Evolutionary conservation across 352 stramenopile species (phyloP).

Genomic region (Phytophthora pluvialis): DNA sequence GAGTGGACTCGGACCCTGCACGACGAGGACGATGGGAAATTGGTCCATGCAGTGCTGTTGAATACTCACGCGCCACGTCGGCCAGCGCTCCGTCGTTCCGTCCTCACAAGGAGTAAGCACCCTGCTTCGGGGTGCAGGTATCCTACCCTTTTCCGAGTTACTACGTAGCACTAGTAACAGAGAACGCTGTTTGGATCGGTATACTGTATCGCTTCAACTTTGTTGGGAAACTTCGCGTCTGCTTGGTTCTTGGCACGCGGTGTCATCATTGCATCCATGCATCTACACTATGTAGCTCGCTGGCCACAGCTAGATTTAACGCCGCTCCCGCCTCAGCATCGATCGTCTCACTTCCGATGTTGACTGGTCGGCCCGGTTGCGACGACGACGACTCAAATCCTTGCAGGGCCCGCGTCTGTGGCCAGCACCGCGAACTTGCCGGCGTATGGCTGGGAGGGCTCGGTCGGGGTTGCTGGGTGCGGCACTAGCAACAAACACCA

Average conservation of each 20-base stretch:
- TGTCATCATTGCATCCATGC: neutral
- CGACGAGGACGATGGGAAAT: slow-evolving; percentile 37
- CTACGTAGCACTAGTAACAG: neutral
- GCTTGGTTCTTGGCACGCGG: slow-evolving; percentile 9
- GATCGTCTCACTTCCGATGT: neutral
- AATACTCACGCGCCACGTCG: slow-evolving; percentile 27
- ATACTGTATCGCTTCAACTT: slow-evolving; percentile 13
- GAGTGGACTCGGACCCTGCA: slow-evolving; percentile 28
- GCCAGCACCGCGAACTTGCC: slow-evolving; percentile 17
- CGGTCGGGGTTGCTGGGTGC: neutral
- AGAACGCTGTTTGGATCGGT: neutral
- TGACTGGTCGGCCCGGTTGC: neutral
- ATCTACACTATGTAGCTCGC: neutral
- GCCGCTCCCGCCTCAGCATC: slow-evolving; percentile 1
- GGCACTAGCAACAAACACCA: neutral
- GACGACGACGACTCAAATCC: slow-evolving; percentile 18
- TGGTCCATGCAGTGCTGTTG: slow-evolving; percentile 12
- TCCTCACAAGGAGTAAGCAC: slow-evolving; percentile 9
- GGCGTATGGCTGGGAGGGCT: slow-evolving; percentile 23
- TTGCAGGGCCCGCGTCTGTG: slow-evolving; percentile 13
- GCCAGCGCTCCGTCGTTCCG: slow-evolving; percentile 12
- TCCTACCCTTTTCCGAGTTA: slow-evolving; percentile 4
- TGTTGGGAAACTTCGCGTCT: neutral
- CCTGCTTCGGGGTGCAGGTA: neutral
- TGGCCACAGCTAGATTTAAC: slow-evolving; percentile 1